phyloP scores from a whole-genome alignment of 331 rosid species.

The Arachis monticola region DNA sequence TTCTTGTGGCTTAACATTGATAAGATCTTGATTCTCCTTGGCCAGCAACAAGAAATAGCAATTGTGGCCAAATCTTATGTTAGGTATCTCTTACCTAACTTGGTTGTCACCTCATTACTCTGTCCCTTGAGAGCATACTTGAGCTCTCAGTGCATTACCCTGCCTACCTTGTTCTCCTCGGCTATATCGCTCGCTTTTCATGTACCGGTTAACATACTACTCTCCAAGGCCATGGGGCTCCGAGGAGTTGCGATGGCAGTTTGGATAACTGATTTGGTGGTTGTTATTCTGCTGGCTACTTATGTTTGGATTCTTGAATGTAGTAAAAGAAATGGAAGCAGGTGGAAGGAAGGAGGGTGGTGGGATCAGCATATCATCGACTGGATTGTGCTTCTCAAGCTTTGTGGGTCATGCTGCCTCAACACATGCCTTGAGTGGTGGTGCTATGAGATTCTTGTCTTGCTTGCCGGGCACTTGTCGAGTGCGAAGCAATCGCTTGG shows the following conservation, averaged over 20 bases:
- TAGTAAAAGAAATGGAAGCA: constrained; percentile 35
- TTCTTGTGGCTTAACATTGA: constrained; percentile 88
- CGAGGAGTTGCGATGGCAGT: constrained; percentile 77
- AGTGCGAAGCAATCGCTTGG: constrained; percentile 56
- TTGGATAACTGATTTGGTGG: constrained; percentile 77
- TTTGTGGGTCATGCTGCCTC: constrained; percentile 73
- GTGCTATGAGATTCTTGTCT: constrained; percentile 74
- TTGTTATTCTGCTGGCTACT: constrained; percentile 56
- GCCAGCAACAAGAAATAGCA: constrained; percentile 76
- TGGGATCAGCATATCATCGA: constrained; percentile 53
- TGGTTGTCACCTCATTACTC: constrained; percentile 64
- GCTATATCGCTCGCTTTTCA: constrained; percentile 68
- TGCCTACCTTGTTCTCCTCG: constrained; percentile 80
- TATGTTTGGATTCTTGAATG: constrained; percentile 54
- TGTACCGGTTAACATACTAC: constrained; percentile 70
- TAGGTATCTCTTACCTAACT: constrained; percentile 73
- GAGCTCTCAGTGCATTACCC: constrained; percentile 67
- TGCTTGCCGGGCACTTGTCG: constrained; percentile 61
- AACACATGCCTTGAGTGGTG: constrained; percentile 86
- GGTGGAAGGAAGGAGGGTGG: constrained; percentile 68
- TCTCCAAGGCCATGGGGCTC: constrained; percentile 68
- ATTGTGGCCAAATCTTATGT: constrained; percentile 56
- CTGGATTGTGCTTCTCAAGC: constrained; percentile 65
- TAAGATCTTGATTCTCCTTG: constrained; percentile 63
- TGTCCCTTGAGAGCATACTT: constrained; percentile 82